phyloP scores from a whole-genome alignment of 2,329 filamentous ascomycete species.

The Fusarium nurragi region DNA sequence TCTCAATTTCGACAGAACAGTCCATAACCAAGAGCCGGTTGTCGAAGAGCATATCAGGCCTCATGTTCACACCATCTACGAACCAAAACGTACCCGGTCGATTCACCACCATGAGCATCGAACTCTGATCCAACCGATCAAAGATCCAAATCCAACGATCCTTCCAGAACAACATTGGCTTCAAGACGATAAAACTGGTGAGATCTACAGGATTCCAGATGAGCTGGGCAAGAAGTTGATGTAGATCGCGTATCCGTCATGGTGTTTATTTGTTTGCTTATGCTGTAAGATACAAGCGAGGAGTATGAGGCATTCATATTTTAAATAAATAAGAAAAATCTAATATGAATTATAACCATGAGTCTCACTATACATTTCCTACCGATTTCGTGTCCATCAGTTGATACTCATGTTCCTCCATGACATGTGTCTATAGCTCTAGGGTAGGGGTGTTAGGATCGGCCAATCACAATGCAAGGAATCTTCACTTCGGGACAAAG shows the following conservation, averaged over 20 bases:
- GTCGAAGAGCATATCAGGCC: slow-evolving; percentile 26
- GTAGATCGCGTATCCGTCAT: not conserved
- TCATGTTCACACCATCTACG: too few relatives aligned
- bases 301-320: not conserved
- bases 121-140: slow-evolving; percentile 38
- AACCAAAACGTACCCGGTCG: too few relatives aligned
- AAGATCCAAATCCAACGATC: slow-evolving; percentile 35
- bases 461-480: slow-evolving; percentile 3
- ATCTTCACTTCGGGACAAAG: slow-evolving; percentile 10
- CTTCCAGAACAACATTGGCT: slow-evolving; percentile 39
- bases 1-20: slow-evolving; percentile 33
- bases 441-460: not conserved
- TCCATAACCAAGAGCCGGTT: slow-evolving; percentile 27
- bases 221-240: slow-evolving; percentile 29
- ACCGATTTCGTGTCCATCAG: too few relatives aligned
- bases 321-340: not conserved
- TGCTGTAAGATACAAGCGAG: slow-evolving; percentile 2
- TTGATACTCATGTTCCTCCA: not conserved
- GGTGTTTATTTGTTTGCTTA: not conserved
- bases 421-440: not conserved
- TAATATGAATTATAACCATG: not conserved
- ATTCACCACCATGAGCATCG: slow-evolving; percentile 33
- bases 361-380: too few relatives aligned
- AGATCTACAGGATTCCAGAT: slow-evolving; percentile 42
- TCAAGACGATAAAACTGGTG: slow-evolving; percentile 38